A percentile compares a stretch with the other conserved stretches of the same genome.
Conservation (phyloP, 2,329 filamentous ascomycete genomes). For the Xylaria multiplex region DNA sequence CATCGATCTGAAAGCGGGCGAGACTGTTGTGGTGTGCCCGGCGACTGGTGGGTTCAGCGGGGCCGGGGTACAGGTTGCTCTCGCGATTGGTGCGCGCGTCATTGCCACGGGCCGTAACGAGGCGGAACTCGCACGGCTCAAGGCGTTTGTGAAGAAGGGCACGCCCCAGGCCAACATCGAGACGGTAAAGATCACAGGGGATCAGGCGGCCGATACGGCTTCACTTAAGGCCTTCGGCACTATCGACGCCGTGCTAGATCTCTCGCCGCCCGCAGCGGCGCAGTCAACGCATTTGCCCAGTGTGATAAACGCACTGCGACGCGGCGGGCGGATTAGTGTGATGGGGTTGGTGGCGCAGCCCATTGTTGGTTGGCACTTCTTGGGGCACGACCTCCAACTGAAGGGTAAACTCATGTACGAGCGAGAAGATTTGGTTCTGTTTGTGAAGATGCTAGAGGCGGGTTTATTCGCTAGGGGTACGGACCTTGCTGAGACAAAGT, state of each 20-base stretch:
- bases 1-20: conserved; percentile 56
- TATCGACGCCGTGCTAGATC: conserved; percentile 58
- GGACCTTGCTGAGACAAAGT: conserved; percentile 38
- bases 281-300: conserved; percentile 55
- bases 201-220: conserved; percentile 51
- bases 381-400: conserved; percentile 47
- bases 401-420: conserved; percentile 60
- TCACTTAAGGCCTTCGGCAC: conserved; percentile 42
- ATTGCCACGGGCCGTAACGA: conserved; percentile 60
- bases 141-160: conserved; percentile 40
- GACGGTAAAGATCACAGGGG: conserved; percentile 55
- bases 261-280: conserved; percentile 54
- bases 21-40: conserved; percentile 58
- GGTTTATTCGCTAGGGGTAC: conserved; percentile 44
- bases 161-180: conserved; percentile 46
- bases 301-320: conserved; percentile 49
- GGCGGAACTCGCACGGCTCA: conserved; percentile 50
- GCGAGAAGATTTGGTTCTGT: conserved; percentile 50
- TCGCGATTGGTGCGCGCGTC: conserved; percentile 61
- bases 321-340: conserved; percentile 50
- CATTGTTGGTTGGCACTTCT: conserved; percentile 40
- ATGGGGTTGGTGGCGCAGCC: conserved; percentile 44
- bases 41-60: conserved; percentile 60
- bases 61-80: conserved; percentile 55
- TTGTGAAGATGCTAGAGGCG: conserved; percentile 57